These are phyloP conservation scores for Stentor roeselii DNA, from an alignment of 73 alveolate species.

Conservation along the genomic window DNA sequence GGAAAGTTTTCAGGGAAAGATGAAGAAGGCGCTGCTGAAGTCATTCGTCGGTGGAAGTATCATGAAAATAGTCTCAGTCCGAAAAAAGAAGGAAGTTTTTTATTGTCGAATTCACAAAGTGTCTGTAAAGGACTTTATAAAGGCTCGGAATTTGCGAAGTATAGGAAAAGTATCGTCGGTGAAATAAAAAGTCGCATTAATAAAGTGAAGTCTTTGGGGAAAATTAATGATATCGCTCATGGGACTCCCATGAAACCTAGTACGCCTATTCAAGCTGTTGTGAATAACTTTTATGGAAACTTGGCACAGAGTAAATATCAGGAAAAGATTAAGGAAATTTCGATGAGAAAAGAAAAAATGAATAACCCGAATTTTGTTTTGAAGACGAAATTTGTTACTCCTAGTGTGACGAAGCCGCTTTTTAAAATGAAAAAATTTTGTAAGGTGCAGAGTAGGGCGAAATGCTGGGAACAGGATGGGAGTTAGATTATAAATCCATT, in stretches of 20 bases:
- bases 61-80: neutral
- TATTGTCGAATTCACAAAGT: neutral
- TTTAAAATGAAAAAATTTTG: neutral
- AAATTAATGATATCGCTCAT: neutral
- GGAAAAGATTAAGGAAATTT: too few species aligned
- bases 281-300: conserved; percentile 66
- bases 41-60: neutral
- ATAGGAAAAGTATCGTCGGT: neutral
- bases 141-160: neutral
- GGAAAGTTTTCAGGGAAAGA: neutral
- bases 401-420: too few species aligned
- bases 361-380: too few species aligned
- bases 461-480: too few species aligned
- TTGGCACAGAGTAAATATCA: conserved; percentile 43
- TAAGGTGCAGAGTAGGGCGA: neutral
- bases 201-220: too few species aligned
- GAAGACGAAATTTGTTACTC: neutral
- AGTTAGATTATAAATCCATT: too few species aligned
- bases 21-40: neutral
- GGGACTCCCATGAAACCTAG: conserved; percentile 60
- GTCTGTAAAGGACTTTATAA: neutral
- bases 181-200: too few species aligned
- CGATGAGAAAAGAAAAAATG: neutral
- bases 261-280: conserved; percentile 68
- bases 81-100: neutral